Evolutionary conservation across 805 yeast genomes (phyloP).

Genomic region (Candida jianshihensis): DNA sequence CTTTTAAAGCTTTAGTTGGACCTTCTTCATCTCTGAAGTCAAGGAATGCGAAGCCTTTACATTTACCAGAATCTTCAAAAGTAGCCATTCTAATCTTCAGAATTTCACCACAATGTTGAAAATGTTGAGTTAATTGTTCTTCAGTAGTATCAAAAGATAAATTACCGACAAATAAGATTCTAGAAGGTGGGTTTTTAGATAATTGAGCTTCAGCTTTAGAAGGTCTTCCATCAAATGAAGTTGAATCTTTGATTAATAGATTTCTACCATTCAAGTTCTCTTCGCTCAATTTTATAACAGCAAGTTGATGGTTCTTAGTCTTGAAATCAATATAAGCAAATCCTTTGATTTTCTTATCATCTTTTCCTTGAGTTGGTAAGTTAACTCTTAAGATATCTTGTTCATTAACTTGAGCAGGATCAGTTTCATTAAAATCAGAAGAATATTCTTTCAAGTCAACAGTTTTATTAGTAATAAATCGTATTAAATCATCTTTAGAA

Average conservation of each 20-base stretch:
- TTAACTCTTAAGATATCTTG: slow-evolving; percentile 68
- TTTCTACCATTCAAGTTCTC: slow-evolving; percentile 74
- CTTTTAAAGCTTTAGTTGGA: slow-evolving; percentile 76
- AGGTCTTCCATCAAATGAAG: slow-evolving; percentile 86
- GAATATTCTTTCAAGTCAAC: slow-evolving; percentile 26
- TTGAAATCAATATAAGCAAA: slow-evolving; percentile 87
- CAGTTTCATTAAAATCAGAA: slow-evolving; percentile 23
- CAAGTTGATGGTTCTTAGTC: slow-evolving; percentile 48
- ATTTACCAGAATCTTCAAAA: slow-evolving; percentile 92
- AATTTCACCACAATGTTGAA: slow-evolving; percentile 89
- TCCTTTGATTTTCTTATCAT: slow-evolving; percentile 60
- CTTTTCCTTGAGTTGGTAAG: slow-evolving; percentile 61
- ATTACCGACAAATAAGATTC: slow-evolving; percentile 89
- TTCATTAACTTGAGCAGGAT: slow-evolving; percentile 35
- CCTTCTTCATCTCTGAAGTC: slow-evolving; percentile 79
- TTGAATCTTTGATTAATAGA: slow-evolving; percentile 73
- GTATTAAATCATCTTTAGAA: slow-evolving; percentile 59
- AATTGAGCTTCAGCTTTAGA: slow-evolving; percentile 39
- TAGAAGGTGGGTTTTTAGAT: slow-evolving; percentile 79
- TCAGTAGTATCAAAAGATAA: slow-evolving; percentile 87
- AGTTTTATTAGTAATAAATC: slow-evolving; percentile 60
- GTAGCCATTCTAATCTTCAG: slow-evolving; percentile 88
- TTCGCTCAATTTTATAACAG: slow-evolving; percentile 67
- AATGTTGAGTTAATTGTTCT: slow-evolving; percentile 69
- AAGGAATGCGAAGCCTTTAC: slow-evolving; percentile 92